Base-by-base conservation (phyloP, 2,329 filamentous ascomycete species). In the Mollisia scopiformis region DNA sequence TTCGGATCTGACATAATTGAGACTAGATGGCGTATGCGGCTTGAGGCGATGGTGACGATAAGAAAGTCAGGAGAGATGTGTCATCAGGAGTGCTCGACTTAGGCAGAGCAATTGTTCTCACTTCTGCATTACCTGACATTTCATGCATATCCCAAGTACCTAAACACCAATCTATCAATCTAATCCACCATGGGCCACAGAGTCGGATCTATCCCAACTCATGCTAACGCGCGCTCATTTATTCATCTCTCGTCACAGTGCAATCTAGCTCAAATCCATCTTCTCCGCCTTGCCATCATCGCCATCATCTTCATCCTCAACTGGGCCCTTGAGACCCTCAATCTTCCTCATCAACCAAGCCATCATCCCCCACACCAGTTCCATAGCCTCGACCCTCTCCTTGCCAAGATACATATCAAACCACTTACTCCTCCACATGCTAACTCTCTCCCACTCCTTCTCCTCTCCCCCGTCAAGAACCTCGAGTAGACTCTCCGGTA, bases 371-470 rank as follows among this genome's bases (percentile, higher is more conserved):
- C 86, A 89, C 1, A 87, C 66, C 10, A 83, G 63, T 63, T 78
- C 74, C 82, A 88, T 82, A 2, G 84, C 85, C 65, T 80, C 79
- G 27, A 88, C 69, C 49, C 86, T 74, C 57, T 88, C 82, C 23
- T 82, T 77, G 0, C 73, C 69, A 51, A 80, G 65, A 67, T 88
- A 88, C 11, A 88, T 72, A 68, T 89, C 86, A 67, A 78, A 87
- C 86, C 86, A 89, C 39, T 72, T 76, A 63, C 83, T 88, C 62
- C 86, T 79, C 79, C 82, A 83, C 35, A 86, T 77, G 66, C 82
- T 77, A 2, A 88, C 73, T 25, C 62, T 72, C 16, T 64, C 68
- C 54, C 75, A 76, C 7, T 71, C 72, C 33, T 76, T 67, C 2
- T 62, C 65, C 35, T 73, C 73, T 1, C 68, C 61, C 0, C 85